Evolutionary conservation across 148 eudicot species (phyloP).

Genomic region (Cornus controversa): DNA sequence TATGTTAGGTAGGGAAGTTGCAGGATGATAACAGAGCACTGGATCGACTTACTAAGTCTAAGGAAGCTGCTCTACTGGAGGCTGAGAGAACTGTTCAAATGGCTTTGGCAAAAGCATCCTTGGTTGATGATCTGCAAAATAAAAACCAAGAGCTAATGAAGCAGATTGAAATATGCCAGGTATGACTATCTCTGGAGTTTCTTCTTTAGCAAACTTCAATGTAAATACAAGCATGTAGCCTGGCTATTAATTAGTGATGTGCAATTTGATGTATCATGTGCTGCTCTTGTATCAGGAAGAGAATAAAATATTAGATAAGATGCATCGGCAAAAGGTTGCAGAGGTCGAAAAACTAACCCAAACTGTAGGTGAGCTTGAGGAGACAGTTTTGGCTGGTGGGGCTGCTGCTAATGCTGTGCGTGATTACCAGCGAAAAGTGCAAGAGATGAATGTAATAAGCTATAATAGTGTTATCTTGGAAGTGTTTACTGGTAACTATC

Average conservation of each 20-base stretch:
- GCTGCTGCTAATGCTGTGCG: conserved; percentile 99
- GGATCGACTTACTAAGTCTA: conserved; percentile 92
- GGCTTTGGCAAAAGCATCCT: conserved; percentile 85
- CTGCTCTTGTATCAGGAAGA: conserved; percentile 64
- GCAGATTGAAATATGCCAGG: conserved; percentile 99
- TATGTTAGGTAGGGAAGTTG: conserved; percentile 67
- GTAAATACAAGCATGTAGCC: background rate
- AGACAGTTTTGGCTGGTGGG: conserved; percentile 96
- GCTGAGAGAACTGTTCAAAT: conserved; percentile 77
- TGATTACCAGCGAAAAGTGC: conserved; percentile 92
- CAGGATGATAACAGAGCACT: conserved; percentile 94
- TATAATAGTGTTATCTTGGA: conserved; percentile 2
- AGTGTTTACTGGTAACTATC: background rate
- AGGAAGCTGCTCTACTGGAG: conserved; percentile 91
- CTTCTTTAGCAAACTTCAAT: background rate
- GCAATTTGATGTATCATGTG: background rate
- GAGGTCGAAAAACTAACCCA: conserved; percentile 96
- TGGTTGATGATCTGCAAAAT: conserved; percentile 96
- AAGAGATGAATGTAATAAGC: conserved; percentile 76
- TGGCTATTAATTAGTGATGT: background rate
- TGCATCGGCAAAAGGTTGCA: conserved; percentile 90
- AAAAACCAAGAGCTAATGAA: conserved; percentile 88
- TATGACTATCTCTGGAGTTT: conserved; percentile 19
- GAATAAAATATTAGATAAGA: conserved; percentile 83
- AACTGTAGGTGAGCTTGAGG: conserved; percentile 92